These are phyloP conservation scores for Tetraselmis striata DNA, from an alignment of 139 green algal genomes.

Conservation along the genomic window DNA sequence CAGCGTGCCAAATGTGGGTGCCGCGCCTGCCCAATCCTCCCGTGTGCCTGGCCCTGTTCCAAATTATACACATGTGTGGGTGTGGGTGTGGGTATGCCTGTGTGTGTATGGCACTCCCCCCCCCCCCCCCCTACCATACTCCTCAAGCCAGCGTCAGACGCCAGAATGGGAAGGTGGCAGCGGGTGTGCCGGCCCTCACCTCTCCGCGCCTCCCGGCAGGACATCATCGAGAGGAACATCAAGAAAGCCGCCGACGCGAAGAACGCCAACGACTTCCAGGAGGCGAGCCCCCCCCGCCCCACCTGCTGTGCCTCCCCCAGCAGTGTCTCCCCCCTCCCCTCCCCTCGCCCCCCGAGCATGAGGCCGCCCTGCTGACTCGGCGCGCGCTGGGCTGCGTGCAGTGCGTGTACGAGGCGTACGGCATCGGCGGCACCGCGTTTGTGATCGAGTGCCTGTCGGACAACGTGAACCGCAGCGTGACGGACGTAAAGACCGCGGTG, in stretches of 20 bases:
- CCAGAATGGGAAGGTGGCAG: too few species aligned
- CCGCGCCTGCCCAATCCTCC: too few species aligned
- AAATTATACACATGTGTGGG: too few species aligned
- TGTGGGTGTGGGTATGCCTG: too few species aligned
- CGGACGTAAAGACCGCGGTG: constrained; percentile 57
- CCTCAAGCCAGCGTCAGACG: too few species aligned
- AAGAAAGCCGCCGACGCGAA: constrained; percentile 72
- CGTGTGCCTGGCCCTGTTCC: too few species aligned
- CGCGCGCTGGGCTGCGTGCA: background rate
- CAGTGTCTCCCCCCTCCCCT: background rate
- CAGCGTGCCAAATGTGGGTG: constrained; percentile 43
- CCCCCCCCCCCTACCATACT: too few species aligned
- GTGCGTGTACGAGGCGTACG: constrained; percentile 45
- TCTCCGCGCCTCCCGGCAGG: constrained; percentile 22
- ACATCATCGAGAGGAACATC: constrained; percentile 90
- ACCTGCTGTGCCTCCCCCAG: background rate
- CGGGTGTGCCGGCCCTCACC: too few species aligned
- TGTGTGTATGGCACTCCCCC: too few species aligned
- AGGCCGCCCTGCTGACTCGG: too few species aligned
- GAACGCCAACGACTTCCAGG: constrained; percentile 63
- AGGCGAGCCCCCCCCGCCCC: constrained; percentile 44
- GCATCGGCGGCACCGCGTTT: constrained; percentile 74
- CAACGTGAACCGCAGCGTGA: constrained; percentile 76
- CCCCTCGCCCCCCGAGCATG: background rate
- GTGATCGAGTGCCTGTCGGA: constrained; percentile 85